phyloP scores from a whole-genome alignment of 2,329 filamentous ascomycete genomes.

The Diaporthe ilicicola region DNA sequence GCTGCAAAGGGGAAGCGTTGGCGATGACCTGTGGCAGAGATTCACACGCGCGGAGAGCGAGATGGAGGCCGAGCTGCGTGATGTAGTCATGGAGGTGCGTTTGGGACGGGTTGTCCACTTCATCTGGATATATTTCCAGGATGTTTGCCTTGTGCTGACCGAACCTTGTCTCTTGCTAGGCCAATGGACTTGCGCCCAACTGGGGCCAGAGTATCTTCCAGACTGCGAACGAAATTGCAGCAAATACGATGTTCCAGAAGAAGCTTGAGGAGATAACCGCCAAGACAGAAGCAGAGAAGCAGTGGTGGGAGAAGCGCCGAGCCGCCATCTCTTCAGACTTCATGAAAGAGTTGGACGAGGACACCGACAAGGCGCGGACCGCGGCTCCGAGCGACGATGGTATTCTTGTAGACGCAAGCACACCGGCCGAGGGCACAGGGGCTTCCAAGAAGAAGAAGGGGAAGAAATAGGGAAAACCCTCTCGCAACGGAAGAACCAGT shows the following conservation, averaged over 20 bases:
- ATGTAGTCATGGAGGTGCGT: slow-evolving; percentile 89
- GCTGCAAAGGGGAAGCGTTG: slow-evolving; percentile 89
- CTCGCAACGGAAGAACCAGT: slow-evolving; percentile 16
- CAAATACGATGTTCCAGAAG: slow-evolving; percentile 80
- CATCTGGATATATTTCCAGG: neutral
- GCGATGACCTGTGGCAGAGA: slow-evolving; percentile 94
- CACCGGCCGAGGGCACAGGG: slow-evolving; percentile 47
- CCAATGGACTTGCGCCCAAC: slow-evolving; percentile 85
- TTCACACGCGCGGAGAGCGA: slow-evolving; percentile 95
- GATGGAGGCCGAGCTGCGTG: slow-evolving; percentile 93
- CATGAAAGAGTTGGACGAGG: slow-evolving; percentile 83
- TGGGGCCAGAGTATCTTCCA: slow-evolving; percentile 98
- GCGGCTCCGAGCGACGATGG: slow-evolving; percentile 71
- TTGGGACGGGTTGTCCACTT: neutral
- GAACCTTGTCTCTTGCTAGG: slow-evolving; percentile 60
- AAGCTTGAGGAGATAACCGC: slow-evolving; percentile 78
- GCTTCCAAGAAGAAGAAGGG: slow-evolving; percentile 69
- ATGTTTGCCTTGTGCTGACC: neutral
- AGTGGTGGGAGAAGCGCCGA: slow-evolving; percentile 91
- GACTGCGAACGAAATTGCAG: slow-evolving; percentile 93
- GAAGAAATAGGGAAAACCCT: slow-evolving; percentile 59
- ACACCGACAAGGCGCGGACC: slow-evolving; percentile 58
- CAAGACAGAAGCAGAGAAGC: slow-evolving; percentile 77
- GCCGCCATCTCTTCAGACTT: slow-evolving; percentile 78
- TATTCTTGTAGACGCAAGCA: slow-evolving; percentile 75